Evolutionary conservation across 176 grass and related monocot species (phyloP), one percentile per base, ranked within the genome.

Genomic region (Alopecurus myosuroides): DNA sequence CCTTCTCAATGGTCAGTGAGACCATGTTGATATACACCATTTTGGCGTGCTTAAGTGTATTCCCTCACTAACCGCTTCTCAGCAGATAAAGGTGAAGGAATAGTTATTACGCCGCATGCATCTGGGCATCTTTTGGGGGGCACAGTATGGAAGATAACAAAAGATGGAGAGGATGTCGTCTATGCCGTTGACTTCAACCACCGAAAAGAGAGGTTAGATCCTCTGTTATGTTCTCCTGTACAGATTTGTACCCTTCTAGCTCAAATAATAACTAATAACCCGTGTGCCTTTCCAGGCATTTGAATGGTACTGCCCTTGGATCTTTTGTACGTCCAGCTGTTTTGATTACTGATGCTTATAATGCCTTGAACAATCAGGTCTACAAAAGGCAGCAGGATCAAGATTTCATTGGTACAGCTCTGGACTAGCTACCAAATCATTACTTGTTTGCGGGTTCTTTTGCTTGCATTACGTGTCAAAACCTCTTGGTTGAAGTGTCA

Each of bases 111-210:
- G 53, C 95, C 95, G 30, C 91, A 95, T 80, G 95, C 93, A 58
- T 88, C 93, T 52, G 95, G 95, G 39, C 95, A 98, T 95, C 93
- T 93, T 88, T 88, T 95, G 91, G 95, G 95, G 1, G 91, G 95
- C 41, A 95, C 95, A 5, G 79, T 98, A 70, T 98, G 95, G 95
- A 98, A 95, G 89, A 98, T 98, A 82, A 98, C 95, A 46, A 95
- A 98, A 85, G 95, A 98, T 90, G 95, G 95, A 22, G 93, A 98
- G 56, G 93, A 98, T 77, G 89, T 98, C 0, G 61, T 98, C 40
- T 98, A 98, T 70, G 95, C 91, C 33, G 91, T 98, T 75, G 95
- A 98, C 29, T 98, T 95, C 53, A 98, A 98, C 89, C 95, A 98
- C 88, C 91, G 91, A 60, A 95, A 95, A 90, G 91, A 95, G 74